Evolutionary conservation across 2,329 filamentous ascomycete species (phyloP), one percentile per base, ranked within the genome.

Genomic region (Fusarium haematococcum): DNA sequence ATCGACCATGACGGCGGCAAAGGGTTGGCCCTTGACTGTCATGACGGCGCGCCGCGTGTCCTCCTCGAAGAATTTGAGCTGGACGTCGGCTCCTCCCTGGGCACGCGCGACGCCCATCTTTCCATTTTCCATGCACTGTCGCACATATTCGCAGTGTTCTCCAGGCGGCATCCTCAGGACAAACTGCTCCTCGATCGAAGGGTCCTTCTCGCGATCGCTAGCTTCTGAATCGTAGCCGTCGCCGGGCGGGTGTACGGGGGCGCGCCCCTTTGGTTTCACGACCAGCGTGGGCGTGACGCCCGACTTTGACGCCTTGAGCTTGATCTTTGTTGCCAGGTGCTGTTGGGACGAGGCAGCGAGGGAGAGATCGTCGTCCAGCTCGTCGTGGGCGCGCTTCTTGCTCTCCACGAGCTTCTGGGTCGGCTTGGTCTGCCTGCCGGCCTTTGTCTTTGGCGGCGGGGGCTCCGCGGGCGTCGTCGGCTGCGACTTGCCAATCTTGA

Each of bases 161-260:
- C 95, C 95, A 0, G 95, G 94, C 64, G 91, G 83, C 93, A 98
- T 98, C 69, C 97, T 94, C 70, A 99, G 83, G 10, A 99, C 88
- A 75, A 98, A 94, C 74, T 97, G 93, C 79, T 96, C 93, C 82
- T 98, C 96, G 70, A 97, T 94, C 1, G 93, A 89, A 1, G 97
- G 97, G 79, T 99, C 97, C 11, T 86, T 84, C 82, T 99, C 97
- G 16, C 92, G 91, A 80, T 98, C 97, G 65, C 95, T 97, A 14
- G 95, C 95, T 83, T 98, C 97, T 4, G 95, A 98, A 81, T 99
- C 97, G 83, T 98, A 99, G 9, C 96, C 97, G 65, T 97, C 95
- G 61, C 97, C 97, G 1, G 91, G 89, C 6, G 91, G 91, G 73
- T 94, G 90, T 35, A 89, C 86, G 8, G 94, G 92, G 2, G 90